phyloP scores from a whole-genome alignment of 148 eudicot genomes.

The Silene latifolia region DNA sequence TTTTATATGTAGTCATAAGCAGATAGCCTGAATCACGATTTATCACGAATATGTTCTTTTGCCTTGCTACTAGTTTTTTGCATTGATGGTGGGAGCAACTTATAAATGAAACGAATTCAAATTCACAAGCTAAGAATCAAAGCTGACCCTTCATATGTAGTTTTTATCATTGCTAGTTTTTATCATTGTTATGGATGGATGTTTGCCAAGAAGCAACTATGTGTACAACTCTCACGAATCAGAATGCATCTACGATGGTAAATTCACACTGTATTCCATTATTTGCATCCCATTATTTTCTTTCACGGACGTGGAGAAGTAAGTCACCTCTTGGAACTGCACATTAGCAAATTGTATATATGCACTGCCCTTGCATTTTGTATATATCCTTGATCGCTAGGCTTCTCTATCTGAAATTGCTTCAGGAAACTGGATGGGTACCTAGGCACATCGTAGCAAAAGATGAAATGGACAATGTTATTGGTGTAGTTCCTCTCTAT shows the following conservation, averaged over 20 bases:
- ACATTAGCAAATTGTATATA: not conserved
- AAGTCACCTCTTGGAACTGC: not conserved
- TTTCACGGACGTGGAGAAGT: not conserved
- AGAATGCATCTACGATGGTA: not conserved
- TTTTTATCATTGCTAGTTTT: slow-evolving; percentile 6
- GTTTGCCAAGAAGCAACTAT: slow-evolving; percentile 2
- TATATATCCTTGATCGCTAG: not conserved
- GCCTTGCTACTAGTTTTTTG: not conserved
- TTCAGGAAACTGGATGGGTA: slow-evolving; percentile 92
- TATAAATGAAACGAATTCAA: not conserved
- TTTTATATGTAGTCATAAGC: not conserved
- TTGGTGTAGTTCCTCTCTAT: slow-evolving; percentile 85
- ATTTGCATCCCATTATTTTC: not conserved
- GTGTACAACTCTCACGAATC: not conserved
- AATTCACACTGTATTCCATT: not conserved
- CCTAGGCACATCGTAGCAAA: slow-evolving; percentile 74
- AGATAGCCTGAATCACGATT: not conserved
- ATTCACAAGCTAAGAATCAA: not conserved
- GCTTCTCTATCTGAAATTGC: slow-evolving; percentile 18
- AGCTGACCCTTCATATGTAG: not conserved
- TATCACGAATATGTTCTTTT: not conserved
- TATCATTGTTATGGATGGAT: not conserved
- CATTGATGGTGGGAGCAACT: not conserved
- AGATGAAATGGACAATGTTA: slow-evolving; percentile 58
- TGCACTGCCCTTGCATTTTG: not conserved